Percentiles rank a stretch among this genome's conserved stretches.
These are phyloP conservation scores for Melaleuca alternifolia DNA, from an alignment of 345 rosid species.

Conservation along the genomic window DNA sequence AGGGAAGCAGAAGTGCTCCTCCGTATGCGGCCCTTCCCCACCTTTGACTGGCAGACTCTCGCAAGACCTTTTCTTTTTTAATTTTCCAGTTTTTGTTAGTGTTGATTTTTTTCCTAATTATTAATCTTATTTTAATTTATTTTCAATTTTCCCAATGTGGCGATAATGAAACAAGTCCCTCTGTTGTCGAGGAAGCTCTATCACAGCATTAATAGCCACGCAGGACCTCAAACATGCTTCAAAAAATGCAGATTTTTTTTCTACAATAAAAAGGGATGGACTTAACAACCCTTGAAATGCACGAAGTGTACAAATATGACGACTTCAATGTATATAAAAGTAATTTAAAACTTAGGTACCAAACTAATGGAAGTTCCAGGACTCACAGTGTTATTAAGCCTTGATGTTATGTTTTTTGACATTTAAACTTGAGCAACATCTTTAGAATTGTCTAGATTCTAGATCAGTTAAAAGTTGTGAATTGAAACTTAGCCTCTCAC, in stretches of 20 bases:
- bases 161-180: background rate
- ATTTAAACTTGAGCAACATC: no score
- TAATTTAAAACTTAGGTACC: background rate
- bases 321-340: background rate
- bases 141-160: fast-evolving
- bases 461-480: background rate
- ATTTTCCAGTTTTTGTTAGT: fast-evolving
- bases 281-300: background rate
- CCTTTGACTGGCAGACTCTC: fast-evolving
- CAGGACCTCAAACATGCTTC: fast-evolving
- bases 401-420: background rate
- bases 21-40: background rate
- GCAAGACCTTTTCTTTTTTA: fast-evolving
- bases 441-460: background rate
- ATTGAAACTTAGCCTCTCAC: background rate
- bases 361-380: fast-evolving
- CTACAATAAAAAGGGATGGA: background rate
- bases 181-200: background rate
- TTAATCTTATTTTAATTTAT: fast-evolving
- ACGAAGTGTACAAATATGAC: background rate
- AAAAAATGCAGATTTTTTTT: background rate
- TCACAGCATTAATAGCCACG: fast-evolving
- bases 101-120: background rate
- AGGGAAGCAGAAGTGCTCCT: fast-evolving
- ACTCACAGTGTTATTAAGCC: no score